phyloP scores from a whole-genome alignment of 2,329 filamentous ascomycete genomes.

The Alternaria metachromatica region DNA sequence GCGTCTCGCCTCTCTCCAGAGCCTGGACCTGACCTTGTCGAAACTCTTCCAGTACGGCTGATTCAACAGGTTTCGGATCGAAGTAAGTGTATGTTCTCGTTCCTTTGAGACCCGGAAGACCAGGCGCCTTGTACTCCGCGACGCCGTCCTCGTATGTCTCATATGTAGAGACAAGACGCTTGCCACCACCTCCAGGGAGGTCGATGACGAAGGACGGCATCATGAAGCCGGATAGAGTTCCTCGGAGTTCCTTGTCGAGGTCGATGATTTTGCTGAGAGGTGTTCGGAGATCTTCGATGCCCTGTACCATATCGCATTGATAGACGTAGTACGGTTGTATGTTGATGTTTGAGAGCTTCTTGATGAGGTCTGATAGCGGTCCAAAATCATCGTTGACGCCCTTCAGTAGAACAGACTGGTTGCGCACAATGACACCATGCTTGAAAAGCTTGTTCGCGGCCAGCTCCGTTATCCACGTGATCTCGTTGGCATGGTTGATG shows the following conservation, averaged over 20 bases:
- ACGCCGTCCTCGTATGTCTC: constrained; percentile 64
- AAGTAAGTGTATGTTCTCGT: constrained; percentile 61
- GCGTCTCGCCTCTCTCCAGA: constrained; percentile 13
- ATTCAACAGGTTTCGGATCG: constrained; percentile 53
- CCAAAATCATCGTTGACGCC: constrained; percentile 64
- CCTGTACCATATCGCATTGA: constrained; percentile 68
- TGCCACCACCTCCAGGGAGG: constrained; percentile 68
- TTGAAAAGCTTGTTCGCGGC: constrained; percentile 61
- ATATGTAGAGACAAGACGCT: constrained; percentile 63
- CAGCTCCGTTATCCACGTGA: constrained; percentile 64
- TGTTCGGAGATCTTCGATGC: constrained; percentile 68
- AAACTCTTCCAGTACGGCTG: constrained; percentile 13
- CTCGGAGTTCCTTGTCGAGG: constrained; percentile 64
- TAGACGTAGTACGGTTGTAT: constrained; percentile 72
- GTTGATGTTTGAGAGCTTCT: constrained; percentile 61
- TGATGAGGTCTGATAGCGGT: constrained; percentile 63
- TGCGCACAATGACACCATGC: constrained; percentile 63
- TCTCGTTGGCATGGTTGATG: constrained; percentile 68
- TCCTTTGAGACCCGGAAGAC: constrained; percentile 53
- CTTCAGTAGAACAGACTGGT: constrained; percentile 66
- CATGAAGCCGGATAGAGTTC: constrained; percentile 67
- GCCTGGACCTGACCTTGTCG: constrained; percentile 15
- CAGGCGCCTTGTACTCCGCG: constrained; percentile 64
- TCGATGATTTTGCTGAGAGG: constrained; percentile 65
- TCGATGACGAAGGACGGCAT: constrained; percentile 70